phyloP scores from a whole-genome alignment of 1,284 basidiomycete genomes.

The Moesziomyces antarcticus region DNA sequence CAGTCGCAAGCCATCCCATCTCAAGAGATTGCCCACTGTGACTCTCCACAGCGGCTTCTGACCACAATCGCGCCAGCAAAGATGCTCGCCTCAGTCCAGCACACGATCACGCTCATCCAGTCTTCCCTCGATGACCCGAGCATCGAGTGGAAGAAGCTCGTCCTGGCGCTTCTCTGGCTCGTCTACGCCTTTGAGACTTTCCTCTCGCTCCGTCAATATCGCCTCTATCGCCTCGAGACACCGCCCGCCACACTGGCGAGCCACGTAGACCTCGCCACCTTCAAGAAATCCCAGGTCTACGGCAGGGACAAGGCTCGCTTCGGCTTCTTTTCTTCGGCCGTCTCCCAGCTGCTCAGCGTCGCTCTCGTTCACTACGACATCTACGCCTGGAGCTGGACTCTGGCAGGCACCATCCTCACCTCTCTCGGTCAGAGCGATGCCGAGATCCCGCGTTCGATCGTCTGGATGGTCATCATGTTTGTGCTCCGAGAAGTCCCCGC shows the following conservation, averaged over 20 bases:
- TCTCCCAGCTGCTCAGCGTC: slow-evolving; percentile 79
- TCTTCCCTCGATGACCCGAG: slow-evolving; percentile 63
- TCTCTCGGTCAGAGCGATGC: slow-evolving; percentile 32
- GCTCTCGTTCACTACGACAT: slow-evolving; percentile 79
- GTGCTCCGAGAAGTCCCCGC: slow-evolving; percentile 71
- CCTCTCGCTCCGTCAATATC: slow-evolving; percentile 86
- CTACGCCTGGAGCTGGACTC: slow-evolving; percentile 82
- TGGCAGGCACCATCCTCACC: slow-evolving; percentile 71
- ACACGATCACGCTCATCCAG: slow-evolving; percentile 33
- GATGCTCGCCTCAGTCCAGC: slow-evolving; percentile 39
- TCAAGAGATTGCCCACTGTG: neutral
- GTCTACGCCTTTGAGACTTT: slow-evolving; percentile 86
- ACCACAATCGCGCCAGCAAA: neutral
- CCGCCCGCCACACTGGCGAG: slow-evolving; percentile 80
- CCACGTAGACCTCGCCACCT: slow-evolving; percentile 80
- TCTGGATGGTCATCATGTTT: slow-evolving; percentile 72
- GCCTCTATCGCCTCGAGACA: slow-evolving; percentile 79
- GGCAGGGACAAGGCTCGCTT: slow-evolving; percentile 92
- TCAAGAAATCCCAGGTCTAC: slow-evolving; percentile 89
- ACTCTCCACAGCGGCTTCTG: neutral
- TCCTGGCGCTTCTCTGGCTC: slow-evolving; percentile 79
- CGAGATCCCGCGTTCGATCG: slow-evolving; percentile 84
- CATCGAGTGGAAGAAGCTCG: slow-evolving; percentile 79
- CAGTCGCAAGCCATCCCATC: too few species aligned
- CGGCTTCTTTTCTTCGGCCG: slow-evolving; percentile 78